Evolutionary conservation across 1,139 yeast genomes (phyloP), one percentile per base, ranked within the genome.

Genomic region (Blastobotrys buckinghamii): DNA sequence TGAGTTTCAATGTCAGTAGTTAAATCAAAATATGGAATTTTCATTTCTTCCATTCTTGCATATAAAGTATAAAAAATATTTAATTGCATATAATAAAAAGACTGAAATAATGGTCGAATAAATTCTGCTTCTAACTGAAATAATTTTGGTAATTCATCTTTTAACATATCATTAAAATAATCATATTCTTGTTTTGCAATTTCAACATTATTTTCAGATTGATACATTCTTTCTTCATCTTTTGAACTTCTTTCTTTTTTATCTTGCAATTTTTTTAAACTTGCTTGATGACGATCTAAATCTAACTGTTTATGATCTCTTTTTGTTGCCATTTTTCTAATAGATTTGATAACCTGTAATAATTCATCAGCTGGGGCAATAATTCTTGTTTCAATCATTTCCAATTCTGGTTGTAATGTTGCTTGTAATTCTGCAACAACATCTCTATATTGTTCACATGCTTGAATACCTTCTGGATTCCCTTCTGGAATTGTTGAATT

Each of bases 281-380:
- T 72, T 62, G 84, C 76, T 59, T 79, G 78, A 65, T 79, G 92
- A 57, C 98, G 82, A 65, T 92, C 99, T 60, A 92, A 76, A 69
- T 92, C 99, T 59, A 92, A 73, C 69, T 87, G 95, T 71, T 92
- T 92, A 69, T 92, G 98, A 58, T 87, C 90, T 71, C 99, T 83
- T 72, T 92, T 92, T 50, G 87, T 79, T 26, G 97, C 84, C 95
- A 90, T 88, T 69, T 90, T 94, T 57, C 96, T 78, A 60, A 92
- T 88, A 17, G 81, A 66, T 56, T 82, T 81, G 61, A 90, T 88
- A 50, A 92, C 83, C 61, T 81, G 81, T 59, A 92, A 76, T 58
- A 92, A 70, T 62, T 92, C 97, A 64, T 87, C 94, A 6, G 97
- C 95, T 0, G 99, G 99, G 45, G 78, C 78, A 47, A 92, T 89